Base-by-base conservation (phyloP, 2,329 filamentous ascomycete species). In the Paecilomyces variotii region DNA sequence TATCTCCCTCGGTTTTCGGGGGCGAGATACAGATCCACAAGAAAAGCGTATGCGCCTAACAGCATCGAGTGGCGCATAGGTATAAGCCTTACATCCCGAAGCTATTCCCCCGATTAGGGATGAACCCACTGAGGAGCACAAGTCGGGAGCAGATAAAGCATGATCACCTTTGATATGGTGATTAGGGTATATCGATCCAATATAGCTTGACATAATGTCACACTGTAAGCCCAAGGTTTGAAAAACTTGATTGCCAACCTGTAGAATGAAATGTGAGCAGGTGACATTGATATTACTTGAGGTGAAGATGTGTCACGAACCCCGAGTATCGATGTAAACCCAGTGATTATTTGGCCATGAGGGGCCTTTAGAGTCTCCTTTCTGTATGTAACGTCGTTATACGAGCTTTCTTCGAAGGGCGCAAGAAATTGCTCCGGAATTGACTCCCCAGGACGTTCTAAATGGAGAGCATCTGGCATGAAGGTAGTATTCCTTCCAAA, bases 271-370 rank as follows among this genome's bases (percentile, higher is more conserved):
- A 10, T 32, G 30, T 32, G 7, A 32, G 30, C 9, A 32, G 4
- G 30, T 10, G 7, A 19, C 5, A 19, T 19, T 10, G 7, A 2
- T 32, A 32, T 32, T 7, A 32, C 30, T 10, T 32, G 30, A 10
- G 30, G 30, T 32, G 11, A 32, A 10, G 24, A 50, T 50, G 12
- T 25, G 14, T 11, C 50, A 57, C 56, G 26, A 28, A 53, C 50
- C 50, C 35, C 56, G 14, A 57, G 56, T 24, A 57, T 35, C n/a
- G 52, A 54, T 12, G 24, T 26, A 54, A 57, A 56, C 19, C 55
- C 55, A 51, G 25, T 56, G 25, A 56, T 32, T 12, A 52, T 28
- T 56, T 56, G 34, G 45, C 55, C 55, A 3, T 28, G 25, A 27
- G 39, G 35, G 24, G 30, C 55, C 27, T 12, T 7, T 10, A 30